A percentile compares a stretch with the other conserved stretches of the same genome.
Conservation (phyloP, 1,284 basidiomycete genomes). For the Naganishia liquefaciens region DNA sequence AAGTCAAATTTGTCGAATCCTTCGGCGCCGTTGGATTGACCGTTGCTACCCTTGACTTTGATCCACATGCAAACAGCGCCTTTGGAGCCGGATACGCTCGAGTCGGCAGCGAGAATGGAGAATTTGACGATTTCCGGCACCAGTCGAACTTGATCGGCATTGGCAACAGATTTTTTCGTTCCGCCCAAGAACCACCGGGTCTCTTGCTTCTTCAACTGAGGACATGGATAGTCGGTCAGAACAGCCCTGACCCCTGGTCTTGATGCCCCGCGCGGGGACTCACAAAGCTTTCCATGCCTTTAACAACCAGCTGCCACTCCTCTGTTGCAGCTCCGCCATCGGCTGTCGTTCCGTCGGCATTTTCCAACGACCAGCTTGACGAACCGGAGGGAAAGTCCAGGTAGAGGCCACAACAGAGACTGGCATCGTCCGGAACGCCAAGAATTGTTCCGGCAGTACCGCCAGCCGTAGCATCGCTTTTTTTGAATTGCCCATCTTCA, state of each 20-base stretch:
- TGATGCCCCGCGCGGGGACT: neutral
- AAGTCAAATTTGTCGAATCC: neutral
- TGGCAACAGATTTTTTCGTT: neutral
- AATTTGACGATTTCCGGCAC: conserved; percentile 1
- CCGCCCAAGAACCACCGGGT: neutral
- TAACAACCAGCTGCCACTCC: neutral
- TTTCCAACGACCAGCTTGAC: neutral
- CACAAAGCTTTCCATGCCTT: neutral
- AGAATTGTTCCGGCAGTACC: neutral
- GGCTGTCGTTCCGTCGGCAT: neutral
- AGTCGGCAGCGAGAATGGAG: neutral
- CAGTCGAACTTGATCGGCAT: neutral
- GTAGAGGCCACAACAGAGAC: neutral
- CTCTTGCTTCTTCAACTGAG: neutral
- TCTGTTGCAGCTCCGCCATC: neutral
- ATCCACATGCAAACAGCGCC: neutral
- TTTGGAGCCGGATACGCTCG: neutral
- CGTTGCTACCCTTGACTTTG: neutral
- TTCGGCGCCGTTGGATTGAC: neutral
- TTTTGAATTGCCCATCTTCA: neutral
- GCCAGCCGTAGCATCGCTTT: neutral
- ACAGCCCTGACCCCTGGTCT: neutral
- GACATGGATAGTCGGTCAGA: neutral
- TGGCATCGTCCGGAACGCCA: neutral
- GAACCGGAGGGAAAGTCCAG: neutral